Evolutionary conservation across 129 eudicot species (phyloP).

Genomic region (Flaveria trinervia): DNA sequence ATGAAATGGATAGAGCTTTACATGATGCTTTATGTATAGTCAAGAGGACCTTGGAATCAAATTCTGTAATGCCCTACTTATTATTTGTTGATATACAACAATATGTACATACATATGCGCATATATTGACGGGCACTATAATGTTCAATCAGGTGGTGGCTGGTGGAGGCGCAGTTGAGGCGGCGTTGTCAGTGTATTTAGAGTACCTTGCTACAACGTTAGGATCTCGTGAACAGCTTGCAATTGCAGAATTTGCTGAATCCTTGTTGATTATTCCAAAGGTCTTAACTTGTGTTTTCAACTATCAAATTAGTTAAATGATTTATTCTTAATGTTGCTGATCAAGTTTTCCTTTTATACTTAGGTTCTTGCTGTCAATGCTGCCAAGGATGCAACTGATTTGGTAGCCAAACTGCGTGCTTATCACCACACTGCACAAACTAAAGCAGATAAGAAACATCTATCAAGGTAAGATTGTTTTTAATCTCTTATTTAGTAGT

Average conservation of each 20-base stretch:
- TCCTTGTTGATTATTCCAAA: conserved; percentile 76
- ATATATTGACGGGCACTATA: not conserved
- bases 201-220: conserved; percentile 94
- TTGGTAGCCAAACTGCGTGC: conserved; percentile 90
- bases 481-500: not conserved
- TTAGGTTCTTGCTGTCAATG: conserved; percentile 94
- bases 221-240: conserved; percentile 94
- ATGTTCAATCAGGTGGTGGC: conserved; percentile 74
- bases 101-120: not conserved
- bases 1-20: conserved; percentile 95
- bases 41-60: conserved; percentile 92
- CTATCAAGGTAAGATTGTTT: conserved; percentile 63
- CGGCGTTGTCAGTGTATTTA: conserved; percentile 85
- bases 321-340: not conserved
- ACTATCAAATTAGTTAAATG: not conserved
- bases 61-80: conserved; percentile 48
- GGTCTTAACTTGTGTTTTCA: conserved; percentile 34
- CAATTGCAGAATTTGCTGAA: conserved; percentile 96
- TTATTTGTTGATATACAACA: not conserved
- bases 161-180: conserved; percentile 98
- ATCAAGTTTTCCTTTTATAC: not conserved
- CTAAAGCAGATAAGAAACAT: conserved; percentile 94
- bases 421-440: conserved; percentile 91
- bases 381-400: conserved; percentile 95
- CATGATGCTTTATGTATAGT: conserved; percentile 95